Conservation (phyloP, 1,139 yeast genomes). For the Lodderomyces orthopsilosis region DNA sequence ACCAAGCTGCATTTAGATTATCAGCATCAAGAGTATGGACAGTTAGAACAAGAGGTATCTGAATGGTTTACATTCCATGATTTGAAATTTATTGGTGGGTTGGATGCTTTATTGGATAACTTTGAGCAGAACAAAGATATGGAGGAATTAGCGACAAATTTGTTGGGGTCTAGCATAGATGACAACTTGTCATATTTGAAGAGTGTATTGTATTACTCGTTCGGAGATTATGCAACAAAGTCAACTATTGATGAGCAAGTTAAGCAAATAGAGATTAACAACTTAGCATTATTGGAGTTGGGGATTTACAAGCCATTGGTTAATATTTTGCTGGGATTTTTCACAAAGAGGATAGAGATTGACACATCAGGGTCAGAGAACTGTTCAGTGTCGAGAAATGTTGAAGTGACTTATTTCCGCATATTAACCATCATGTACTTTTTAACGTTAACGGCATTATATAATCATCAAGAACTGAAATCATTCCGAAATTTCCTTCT, state of each 20-base stretch:
- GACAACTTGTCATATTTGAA: slow-evolving; percentile 9
- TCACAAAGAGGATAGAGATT: slow-evolving; percentile 15
- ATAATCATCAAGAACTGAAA: neutral
- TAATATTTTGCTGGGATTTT: slow-evolving; percentile 14
- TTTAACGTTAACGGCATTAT: slow-evolving; percentile 32
- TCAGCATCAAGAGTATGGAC: slow-evolving; percentile 38
- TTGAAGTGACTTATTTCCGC: slow-evolving; percentile 26
- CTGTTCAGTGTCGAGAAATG: slow-evolving; percentile 4
- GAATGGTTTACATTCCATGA: slow-evolving; percentile 67
- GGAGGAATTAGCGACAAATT: slow-evolving; percentile 3
- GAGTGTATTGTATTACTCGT: slow-evolving; percentile 31
- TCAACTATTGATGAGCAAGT: slow-evolving; percentile 35
- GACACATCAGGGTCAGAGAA: slow-evolving; percentile 10
- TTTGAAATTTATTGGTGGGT: slow-evolving; percentile 29
- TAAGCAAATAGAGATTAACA: slow-evolving; percentile 22
- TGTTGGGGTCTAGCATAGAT: slow-evolving; percentile 3
- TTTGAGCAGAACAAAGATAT: slow-evolving; percentile 10
- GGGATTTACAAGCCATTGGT: slow-evolving; percentile 15
- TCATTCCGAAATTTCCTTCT: slow-evolving; percentile 21
- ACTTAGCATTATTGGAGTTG: slow-evolving; percentile 10
- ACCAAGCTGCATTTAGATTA: slow-evolving; percentile 46
- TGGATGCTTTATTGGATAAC: slow-evolving; percentile 15
- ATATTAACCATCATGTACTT: slow-evolving; percentile 56
- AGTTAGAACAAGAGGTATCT: slow-evolving; percentile 46
- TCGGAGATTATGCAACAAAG: slow-evolving; percentile 41